A percentile compares a stretch with the other conserved stretches of the same genome.
Conservation (phyloP, 1,139 yeast genomes). For the Nematodospora anomalae region DNA sequence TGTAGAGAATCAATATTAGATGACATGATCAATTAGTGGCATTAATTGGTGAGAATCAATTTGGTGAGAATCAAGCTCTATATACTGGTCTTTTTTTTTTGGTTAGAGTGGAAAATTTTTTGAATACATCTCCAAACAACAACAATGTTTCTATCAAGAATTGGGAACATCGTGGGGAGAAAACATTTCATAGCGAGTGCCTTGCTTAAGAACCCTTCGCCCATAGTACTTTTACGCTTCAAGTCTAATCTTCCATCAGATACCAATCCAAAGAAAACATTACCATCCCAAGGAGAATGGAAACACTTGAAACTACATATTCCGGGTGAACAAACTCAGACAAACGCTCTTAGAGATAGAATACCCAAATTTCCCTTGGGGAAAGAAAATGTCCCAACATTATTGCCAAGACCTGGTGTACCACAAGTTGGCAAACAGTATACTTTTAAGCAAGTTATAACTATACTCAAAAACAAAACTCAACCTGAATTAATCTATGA, state of each 20-base stretch:
- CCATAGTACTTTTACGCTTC: slow-evolving; percentile 13
- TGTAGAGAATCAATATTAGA: no score
- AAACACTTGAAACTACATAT: slow-evolving; percentile 49
- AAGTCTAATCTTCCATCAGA: slow-evolving; percentile 25
- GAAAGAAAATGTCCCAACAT: slow-evolving; percentile 65
- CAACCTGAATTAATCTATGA: slow-evolving; percentile 78
- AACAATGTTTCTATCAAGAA: slow-evolving; percentile 3
- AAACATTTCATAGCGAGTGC: neutral
- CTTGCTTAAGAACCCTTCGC: neutral
- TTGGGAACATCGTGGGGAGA: slow-evolving; percentile 3
- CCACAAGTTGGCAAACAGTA: slow-evolving; percentile 63
- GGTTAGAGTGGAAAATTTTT: slow-evolving; percentile 1
- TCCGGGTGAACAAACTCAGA: slow-evolving; percentile 59
- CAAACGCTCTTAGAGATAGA: slow-evolving; percentile 49
- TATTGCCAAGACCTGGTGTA: slow-evolving; percentile 70
- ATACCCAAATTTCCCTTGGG: slow-evolving; percentile 66
- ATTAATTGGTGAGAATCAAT: no score
- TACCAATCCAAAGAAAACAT: slow-evolving; percentile 25
- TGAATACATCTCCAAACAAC: no score
- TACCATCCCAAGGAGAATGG: slow-evolving; percentile 46
- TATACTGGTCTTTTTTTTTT: no score
- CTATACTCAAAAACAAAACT: slow-evolving; percentile 53
- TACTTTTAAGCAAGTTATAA: slow-evolving; percentile 63
- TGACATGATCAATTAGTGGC: no score
- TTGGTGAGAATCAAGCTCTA: no score